Evolutionary conservation across 805 yeast genomes (phyloP), one percentile per base, ranked within the genome.

Genomic region (Spathaspora sp.): DNA sequence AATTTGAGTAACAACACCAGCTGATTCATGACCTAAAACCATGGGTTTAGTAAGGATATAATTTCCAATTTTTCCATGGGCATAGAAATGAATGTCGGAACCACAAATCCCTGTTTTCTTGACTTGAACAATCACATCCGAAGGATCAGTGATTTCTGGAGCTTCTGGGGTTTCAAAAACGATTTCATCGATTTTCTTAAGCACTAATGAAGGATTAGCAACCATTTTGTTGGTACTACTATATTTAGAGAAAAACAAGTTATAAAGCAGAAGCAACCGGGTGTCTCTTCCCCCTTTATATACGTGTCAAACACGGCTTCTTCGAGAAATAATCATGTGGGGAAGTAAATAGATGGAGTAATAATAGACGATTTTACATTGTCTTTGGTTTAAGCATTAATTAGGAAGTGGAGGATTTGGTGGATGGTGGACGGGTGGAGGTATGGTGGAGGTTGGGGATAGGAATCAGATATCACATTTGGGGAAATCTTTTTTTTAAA

Each of bases 101-200:
- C 96, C 96, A 67, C 96, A 90, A 52, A 90, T 84, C 29, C 97
- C 97, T 0, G 96, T 89, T 61, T 86, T 83, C 68, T 85, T 88
- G 58, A 89, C 84, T 48, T 82, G 85, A 23, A 90, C 79, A 59
- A 85, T 79, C 39, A 90, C 96, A 52, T 81, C 85, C 57, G 82
- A 82, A 35, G 87, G 84, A 55, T 83, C 85, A 11, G 64, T 60
- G 53, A 87, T 70, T 55, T 69, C 67, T 5, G 96, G 96, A 28
- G 83, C 74, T 2, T 87, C 87, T 56, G 86, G 79, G 48, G 83
- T 78, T 68, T 87, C 93, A 54, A 82, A 78, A 32, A 73, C 70
- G 58, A 89, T 86, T 49, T 81, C 81, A 59, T 83, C 83, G 54
- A 83, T 73, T 61, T 81, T 78, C 60, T 81, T 78, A 45, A 90